These are phyloP conservation scores for Asterionellopsis glacialis DNA, from an alignment of 108 stramenopile species.

Conservation along the genomic window DNA sequence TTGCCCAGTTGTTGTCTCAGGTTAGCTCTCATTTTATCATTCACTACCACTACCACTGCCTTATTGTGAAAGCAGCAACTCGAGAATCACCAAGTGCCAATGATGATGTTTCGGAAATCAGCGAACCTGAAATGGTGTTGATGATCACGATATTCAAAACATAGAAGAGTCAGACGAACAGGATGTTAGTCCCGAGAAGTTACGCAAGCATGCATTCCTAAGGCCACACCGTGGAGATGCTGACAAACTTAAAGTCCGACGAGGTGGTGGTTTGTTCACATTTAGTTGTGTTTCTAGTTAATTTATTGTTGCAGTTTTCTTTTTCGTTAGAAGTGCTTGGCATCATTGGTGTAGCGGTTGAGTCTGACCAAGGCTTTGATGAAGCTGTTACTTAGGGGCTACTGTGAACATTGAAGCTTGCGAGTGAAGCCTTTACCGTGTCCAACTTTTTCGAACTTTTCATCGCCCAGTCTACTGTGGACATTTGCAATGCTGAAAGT, in stretches of 20 bases:
- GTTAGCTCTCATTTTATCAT: slow-evolving; percentile 77
- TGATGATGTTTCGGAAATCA: neutral
- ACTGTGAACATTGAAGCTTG: slow-evolving; percentile 66
- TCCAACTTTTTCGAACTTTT: slow-evolving; percentile 66
- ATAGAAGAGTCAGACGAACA: neutral
- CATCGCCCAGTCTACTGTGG: slow-evolving; percentile 61
- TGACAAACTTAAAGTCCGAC: slow-evolving; percentile 27
- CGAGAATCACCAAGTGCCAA: neutral
- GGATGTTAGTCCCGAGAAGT: neutral
- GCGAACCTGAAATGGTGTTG: neutral
- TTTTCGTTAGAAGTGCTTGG: slow-evolving; percentile 68
- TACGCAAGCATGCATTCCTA: slow-evolving; percentile 22
- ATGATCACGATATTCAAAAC: too few species aligned
- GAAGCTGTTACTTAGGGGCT: slow-evolving; percentile 55
- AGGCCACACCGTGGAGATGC: slow-evolving; percentile 34
- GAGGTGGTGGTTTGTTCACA: slow-evolving; percentile 18
- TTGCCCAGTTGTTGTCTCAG: slow-evolving; percentile 72
- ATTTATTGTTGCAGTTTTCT: slow-evolving; percentile 47
- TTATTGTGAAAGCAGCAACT: slow-evolving; percentile 19
- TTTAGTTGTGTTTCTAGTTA: slow-evolving; percentile 23
- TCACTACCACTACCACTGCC: slow-evolving; percentile 75
- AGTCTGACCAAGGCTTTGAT: slow-evolving; percentile 61
- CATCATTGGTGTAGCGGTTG: slow-evolving; percentile 65
- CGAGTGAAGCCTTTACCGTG: slow-evolving; percentile 43
- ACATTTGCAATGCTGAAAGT: slow-evolving; percentile 40